Conservation (phyloP, 208 protist genomes). For the Trypanosoma melophagium region DNA sequence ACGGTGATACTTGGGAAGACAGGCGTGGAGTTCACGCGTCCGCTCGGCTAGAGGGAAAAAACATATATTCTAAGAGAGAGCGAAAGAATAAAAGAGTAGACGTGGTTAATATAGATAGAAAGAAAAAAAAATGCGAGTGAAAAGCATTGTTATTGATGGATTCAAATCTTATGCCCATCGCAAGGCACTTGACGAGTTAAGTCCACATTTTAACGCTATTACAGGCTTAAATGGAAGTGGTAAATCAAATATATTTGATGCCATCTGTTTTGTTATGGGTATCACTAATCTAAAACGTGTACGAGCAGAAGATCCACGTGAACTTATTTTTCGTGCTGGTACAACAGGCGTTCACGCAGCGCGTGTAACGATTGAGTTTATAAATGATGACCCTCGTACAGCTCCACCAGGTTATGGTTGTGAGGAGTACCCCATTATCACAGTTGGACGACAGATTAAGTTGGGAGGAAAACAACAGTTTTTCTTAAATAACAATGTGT, state of each 20-base stretch:
- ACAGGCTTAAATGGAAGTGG: conserved; percentile 99
- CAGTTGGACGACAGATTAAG: conserved; percentile 96
- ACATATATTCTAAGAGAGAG: no score
- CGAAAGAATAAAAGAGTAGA: no score
- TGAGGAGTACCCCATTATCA: conserved; percentile 95
- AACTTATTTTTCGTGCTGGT: conserved; percentile 99
- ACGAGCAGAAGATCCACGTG: conserved; percentile 95
- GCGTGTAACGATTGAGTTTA: conserved; percentile 99
- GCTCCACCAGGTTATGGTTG: conserved; percentile 98
- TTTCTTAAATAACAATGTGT: conserved; percentile 98
- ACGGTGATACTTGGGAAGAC: no score
- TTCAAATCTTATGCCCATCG: conserved; percentile 99
- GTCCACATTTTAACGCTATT: conserved; percentile 99
- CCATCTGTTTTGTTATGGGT: conserved; percentile 99
- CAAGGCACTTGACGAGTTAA: conserved; percentile 96
- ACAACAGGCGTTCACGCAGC: conserved; percentile 99
- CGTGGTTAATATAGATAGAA: no score
- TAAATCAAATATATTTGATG: conserved; percentile 99
- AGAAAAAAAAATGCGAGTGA: conserved; percentile 95
- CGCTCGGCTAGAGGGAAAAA: no score
- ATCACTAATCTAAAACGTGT: conserved; percentile 99
- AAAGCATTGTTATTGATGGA: conserved; percentile 99
- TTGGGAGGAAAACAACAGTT: conserved; percentile 98
- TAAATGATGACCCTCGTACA: conserved; percentile 95
- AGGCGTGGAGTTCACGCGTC: no score